A percentile compares a stretch with the other conserved stretches of the same genome.
These are phyloP conservation scores for Pichia sp. DNA, from an alignment of 1,139 yeast species.

Conservation along the genomic window DNA sequence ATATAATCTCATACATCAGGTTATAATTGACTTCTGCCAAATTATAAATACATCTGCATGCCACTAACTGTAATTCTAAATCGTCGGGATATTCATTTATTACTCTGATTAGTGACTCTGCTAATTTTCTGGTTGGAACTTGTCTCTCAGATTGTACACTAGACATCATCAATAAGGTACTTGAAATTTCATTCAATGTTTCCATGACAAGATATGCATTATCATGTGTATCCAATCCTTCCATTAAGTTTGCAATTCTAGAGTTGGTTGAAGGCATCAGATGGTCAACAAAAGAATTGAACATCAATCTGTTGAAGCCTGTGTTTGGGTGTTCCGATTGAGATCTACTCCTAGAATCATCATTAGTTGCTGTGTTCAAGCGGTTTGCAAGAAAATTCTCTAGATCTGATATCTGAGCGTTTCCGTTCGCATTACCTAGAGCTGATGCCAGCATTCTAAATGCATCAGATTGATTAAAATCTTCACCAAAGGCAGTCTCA, in stretches of 20 bases:
- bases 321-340: background rate
- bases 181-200: slow-evolving; percentile 56
- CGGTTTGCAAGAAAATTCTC: slow-evolving; percentile 3
- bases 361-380: background rate
- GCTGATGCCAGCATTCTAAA: slow-evolving; percentile 1
- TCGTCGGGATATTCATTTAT: slow-evolving; percentile 59
- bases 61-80: slow-evolving; percentile 71
- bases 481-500: background rate
- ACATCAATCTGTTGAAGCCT: slow-evolving; percentile 7
- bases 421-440: background rate
- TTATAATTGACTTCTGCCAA: slow-evolving; percentile 71
- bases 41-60: slow-evolving; percentile 81
- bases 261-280: slow-evolving; percentile 5
- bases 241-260: slow-evolving; percentile 31
- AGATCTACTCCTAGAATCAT: background rate
- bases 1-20: slow-evolving; percentile 56
- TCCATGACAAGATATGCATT: slow-evolving; percentile 47
- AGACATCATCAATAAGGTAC: slow-evolving; percentile 55
- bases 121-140: slow-evolving; percentile 54
- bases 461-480: background rate
- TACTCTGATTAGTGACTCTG: slow-evolving; percentile 50
- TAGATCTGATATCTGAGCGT: background rate
- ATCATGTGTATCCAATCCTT: slow-evolving; percentile 37
- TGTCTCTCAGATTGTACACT: slow-evolving; percentile 55
- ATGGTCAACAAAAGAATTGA: slow-evolving; percentile 13